Evolutionary conservation across 2,329 filamentous ascomycete genomes (phyloP), one percentile per base, ranked within the genome.

Genomic region (Ambrosiella cleistominuta): DNA sequence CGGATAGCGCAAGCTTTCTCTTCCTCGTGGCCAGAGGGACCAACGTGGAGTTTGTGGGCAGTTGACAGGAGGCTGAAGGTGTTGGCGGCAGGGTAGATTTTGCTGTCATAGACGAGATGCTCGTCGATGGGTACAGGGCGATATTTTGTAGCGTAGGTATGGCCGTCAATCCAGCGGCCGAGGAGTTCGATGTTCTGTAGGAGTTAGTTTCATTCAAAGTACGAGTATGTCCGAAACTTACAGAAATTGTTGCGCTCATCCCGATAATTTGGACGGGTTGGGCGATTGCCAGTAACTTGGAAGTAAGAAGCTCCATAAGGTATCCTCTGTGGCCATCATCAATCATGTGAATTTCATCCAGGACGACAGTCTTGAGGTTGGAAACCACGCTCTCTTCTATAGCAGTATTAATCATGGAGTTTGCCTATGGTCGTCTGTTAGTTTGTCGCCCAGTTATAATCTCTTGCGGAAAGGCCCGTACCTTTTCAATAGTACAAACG

Each of bases 311-410:
- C 66, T 90, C 86, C 57, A 89, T 71, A 1, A 89, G 73, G 66
- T 89, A 89, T 3, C 86, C 86, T 11, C 86, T 79, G 63, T 83
- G 78, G 62, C 84, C 82, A 66, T 89, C 86, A 63, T 88, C 82
- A 50, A 89, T 75, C 84, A 90, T 88, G 66, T 90, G 86, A n/a
- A 89, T 70, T 66, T 90, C 86, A 64, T 90, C 86, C 39, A 89
- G 72, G 12, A 89, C 83, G 15, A 88, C 78, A 9, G 82, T 72
- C 52, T 77, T 79, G 49, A 90, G 70, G 17, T 80, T 75, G n/a
- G 74, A 71, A 60, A 88, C 76, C 2, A 75, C 79, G 65, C 78
- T 80, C 62, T 89, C 83, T 62, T 86, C 82, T 62, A 89, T 86
- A 12, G 85, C 82, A 19, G 77, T 72, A 63, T 90, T 89, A 36